Conservation (phyloP, 1,139 yeast species). For the Zygoascus meyerae region DNA sequence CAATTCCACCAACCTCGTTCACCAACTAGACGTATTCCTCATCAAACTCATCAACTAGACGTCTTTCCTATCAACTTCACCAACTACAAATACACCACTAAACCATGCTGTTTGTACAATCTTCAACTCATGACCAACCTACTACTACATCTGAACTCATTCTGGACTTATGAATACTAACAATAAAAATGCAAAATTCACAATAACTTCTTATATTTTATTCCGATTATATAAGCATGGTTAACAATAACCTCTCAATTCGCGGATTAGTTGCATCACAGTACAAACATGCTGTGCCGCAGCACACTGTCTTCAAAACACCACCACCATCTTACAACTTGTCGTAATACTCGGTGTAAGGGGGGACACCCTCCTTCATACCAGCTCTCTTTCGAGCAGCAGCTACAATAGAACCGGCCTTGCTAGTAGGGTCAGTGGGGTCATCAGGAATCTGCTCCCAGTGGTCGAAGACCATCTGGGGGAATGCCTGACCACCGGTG, state of each 20-base stretch:
- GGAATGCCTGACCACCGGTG: constrained; percentile 99
- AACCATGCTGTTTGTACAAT: too few relatives aligned
- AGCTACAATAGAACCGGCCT: constrained; percentile 90
- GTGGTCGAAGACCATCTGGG: constrained; percentile 99
- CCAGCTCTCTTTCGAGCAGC: constrained; percentile 97
- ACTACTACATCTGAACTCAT: too few relatives aligned
- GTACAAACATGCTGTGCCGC: not conserved
- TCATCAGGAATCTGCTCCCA: constrained; percentile 91
- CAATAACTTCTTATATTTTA: not conserved
- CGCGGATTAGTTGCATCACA: constrained; percentile 2
- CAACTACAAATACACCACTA: too few relatives aligned
- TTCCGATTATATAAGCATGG: not conserved
- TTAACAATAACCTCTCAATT: not conserved
- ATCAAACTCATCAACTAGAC: too few relatives aligned
- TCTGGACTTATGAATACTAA: not conserved
- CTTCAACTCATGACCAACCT: too few relatives aligned
- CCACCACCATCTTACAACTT: constrained; percentile 60
- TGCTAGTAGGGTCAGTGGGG: constrained; percentile 84
- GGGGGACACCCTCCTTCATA: constrained; percentile 95
- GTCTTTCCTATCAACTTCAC: too few relatives aligned
- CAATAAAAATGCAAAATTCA: not conserved
- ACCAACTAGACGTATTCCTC: too few relatives aligned
- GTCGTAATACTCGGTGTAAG: constrained; percentile 99
- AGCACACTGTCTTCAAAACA: not conserved
- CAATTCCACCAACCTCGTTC: too few relatives aligned